Evolutionary conservation across 331 rosid genomes (phyloP).

Genomic region (Dryas integrifolia): DNA sequence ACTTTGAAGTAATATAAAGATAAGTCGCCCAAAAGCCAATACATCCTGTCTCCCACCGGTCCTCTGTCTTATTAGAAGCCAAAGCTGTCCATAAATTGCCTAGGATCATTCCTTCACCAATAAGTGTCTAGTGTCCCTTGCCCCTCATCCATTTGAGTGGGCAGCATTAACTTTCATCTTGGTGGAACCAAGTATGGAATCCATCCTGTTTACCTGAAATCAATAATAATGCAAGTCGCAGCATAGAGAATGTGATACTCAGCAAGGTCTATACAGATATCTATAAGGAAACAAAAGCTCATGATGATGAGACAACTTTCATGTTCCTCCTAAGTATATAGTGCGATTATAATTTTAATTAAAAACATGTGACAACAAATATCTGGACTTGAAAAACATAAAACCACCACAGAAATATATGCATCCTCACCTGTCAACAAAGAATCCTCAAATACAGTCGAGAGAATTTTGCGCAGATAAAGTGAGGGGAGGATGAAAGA

Average conservation of each 20-base stretch:
- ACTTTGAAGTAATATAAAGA: not conserved
- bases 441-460: constrained; percentile 86
- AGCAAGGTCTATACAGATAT: constrained; percentile 10
- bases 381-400: not conserved
- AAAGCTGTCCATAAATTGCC: not conserved
- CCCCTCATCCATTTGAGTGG: not conserved
- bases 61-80: constrained; percentile 12
- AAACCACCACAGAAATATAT: constrained; percentile 1
- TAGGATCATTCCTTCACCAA: constrained; percentile 12
- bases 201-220: not conserved
- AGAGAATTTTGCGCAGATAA: constrained; percentile 73
- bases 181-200: constrained; percentile 7
- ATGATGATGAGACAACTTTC: not conserved
- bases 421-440: constrained; percentile 71
- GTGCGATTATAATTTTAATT: not conserved
- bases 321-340: not conserved
- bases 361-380: not conserved
- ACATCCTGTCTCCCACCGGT: not conserved
- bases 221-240: constrained; percentile 1
- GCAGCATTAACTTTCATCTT: not conserved
- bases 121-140: not conserved
- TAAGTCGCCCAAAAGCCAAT: not conserved
- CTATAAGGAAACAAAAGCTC: not conserved
- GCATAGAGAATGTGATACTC: constrained; percentile 22
- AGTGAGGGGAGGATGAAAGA: constrained; percentile 95